A percentile compares a stretch with the other conserved stretches of the same genome.
phyloP scores from a whole-genome alignment of 768 basidiomycete species.

The Kwoniella europaea region DNA sequence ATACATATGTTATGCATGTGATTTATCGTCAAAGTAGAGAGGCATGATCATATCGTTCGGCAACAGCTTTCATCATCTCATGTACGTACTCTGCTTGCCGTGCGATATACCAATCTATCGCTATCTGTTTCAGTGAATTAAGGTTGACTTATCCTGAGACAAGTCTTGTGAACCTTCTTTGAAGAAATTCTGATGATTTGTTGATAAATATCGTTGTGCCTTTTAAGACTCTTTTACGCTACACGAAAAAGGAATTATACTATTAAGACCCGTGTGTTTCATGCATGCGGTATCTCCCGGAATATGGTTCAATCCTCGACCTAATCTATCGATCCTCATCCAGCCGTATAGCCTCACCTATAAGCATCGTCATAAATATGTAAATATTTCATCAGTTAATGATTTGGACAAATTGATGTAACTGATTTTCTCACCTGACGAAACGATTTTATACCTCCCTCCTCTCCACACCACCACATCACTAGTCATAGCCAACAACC shows the following conservation, averaged over 20 bases:
- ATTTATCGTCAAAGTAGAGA: too few species aligned
- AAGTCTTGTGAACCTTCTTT: too few species aligned
- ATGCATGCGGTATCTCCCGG: not conserved
- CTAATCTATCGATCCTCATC: slow-evolving; percentile 5
- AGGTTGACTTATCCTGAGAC: not conserved
- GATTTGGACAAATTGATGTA: not conserved
- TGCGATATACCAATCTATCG: not conserved
- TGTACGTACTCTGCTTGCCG: not conserved
- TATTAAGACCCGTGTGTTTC: too few species aligned
- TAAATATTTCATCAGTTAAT: slow-evolving; percentile 2
- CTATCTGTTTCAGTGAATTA: not conserved
- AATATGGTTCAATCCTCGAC: not conserved
- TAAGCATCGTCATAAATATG: not conserved
- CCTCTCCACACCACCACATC: slow-evolving; percentile 88
- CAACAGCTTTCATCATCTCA: not conserved
- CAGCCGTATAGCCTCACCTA: slow-evolving; percentile 20
- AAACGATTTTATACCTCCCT: slow-evolving; percentile 71
- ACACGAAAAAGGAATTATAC: not conserved
- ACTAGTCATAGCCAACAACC: slow-evolving; percentile 78
- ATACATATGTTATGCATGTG: not conserved
- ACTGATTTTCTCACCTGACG: slow-evolving; percentile 69
- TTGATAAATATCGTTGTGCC: too few species aligned
- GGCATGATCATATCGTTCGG: too few species aligned
- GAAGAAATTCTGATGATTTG: too few species aligned
- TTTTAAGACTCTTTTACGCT: too few species aligned